phyloP scores from a whole-genome alignment of 2,329 filamentous ascomycete genomes.

The Blastomyces gilchristii region DNA sequence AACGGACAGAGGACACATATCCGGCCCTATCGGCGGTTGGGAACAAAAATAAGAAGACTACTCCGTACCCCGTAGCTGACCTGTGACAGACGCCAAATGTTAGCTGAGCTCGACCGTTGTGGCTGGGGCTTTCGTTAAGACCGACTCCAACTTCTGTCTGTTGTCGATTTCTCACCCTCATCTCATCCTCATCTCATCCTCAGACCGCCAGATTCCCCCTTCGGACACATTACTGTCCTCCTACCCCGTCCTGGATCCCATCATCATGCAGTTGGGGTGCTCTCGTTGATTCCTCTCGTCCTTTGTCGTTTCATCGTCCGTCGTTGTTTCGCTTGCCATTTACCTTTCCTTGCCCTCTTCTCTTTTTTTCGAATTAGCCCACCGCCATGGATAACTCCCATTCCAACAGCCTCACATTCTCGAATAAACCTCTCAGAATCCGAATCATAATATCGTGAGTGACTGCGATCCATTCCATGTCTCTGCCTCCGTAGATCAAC shows the following conservation, averaged over 20 bases:
- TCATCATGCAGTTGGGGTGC: background rate
- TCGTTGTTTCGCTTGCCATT: background rate
- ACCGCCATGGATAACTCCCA: background rate
- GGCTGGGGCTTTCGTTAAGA: too few relatives aligned
- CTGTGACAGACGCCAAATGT: too few relatives aligned
- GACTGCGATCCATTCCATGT: background rate
- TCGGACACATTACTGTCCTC: background rate
- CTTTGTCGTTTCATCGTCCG: background rate
- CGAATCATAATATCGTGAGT: conserved; percentile 45
- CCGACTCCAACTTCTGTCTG: too few relatives aligned
- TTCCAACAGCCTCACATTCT: background rate
- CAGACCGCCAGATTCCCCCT: background rate
- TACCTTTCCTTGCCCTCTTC: background rate
- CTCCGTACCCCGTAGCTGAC: too few relatives aligned
- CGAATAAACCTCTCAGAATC: conserved; percentile 36
- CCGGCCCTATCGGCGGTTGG: too few relatives aligned
- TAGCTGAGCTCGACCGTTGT: too few relatives aligned
- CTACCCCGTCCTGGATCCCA: background rate
- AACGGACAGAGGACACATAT: too few relatives aligned
- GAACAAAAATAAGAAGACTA: too few relatives aligned
- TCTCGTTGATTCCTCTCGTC: background rate
- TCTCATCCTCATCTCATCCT: background rate
- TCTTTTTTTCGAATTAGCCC: background rate
- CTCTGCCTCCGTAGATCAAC: background rate
- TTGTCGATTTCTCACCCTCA: too few relatives aligned